Base-by-base conservation (phyloP, 352 stramenopile species). In the Phytophthora aleatoria region DNA sequence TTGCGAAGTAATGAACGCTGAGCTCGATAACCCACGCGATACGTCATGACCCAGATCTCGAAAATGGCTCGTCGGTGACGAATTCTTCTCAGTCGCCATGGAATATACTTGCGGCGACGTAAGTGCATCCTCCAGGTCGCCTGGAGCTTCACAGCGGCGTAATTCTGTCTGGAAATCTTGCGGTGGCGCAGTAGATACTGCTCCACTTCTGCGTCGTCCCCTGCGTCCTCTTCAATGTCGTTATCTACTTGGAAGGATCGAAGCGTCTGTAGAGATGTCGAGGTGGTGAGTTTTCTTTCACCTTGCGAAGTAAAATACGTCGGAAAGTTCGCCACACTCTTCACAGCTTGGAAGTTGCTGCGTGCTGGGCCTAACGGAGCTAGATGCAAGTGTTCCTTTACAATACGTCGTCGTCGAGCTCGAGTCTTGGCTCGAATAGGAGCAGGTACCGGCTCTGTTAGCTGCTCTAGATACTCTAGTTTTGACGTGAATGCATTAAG, bases 91-190 rank as follows among this genome's bases (percentile, higher is more conserved):
- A 47, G 61, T 10, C 64, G 61, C 85, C 85, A 94, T n/a, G 60
- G 59, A 9, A 70, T 41, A 67, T 81, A 94, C 2, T 67, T 63
- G 0, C 72, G 71, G 0, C 76, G 76, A 3, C 53, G 62, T 0
- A 54, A 33, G 20, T 71, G 57, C 83, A 91, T 91, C 11, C 79
- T 71, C 81, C 79, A 92, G 1, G 55, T 75, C 7, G 81, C 61
- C 50, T 94, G 85, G 4, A 94, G 69, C 38, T 67, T 75, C 3
- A 42, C 31, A 7, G 77, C 78, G 1, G 74, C 73, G 5, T 61
- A 50, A 0, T 42, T 42, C 42, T 79, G 72, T 15, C 70, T 74
- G 8, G 53, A 57, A n/a, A 20, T 13, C 8, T 64, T 61, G 3
- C 66, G 66, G 47, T 79, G 52, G 0, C 43, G 44, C 15, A 49